phyloP scores from a whole-genome alignment of 1,284 basidiomycete genomes.

The Xerocomus minutiporus region DNA sequence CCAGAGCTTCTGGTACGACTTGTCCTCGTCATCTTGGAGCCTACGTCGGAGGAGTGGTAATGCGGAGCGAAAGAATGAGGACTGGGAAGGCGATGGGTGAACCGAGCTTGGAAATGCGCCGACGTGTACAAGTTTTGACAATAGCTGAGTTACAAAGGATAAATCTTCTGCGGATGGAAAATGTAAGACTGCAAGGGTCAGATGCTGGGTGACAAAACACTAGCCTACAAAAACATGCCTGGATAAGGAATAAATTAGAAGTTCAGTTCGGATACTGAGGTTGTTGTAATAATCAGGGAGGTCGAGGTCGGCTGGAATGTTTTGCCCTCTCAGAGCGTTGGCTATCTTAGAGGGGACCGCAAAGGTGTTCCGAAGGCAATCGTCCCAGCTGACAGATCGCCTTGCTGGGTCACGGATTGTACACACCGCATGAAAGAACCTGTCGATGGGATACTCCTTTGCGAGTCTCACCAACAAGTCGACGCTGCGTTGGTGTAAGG shows the following conservation, averaged over 20 bases:
- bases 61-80: conserved; percentile 58
- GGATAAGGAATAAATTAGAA: conserved; percentile 37
- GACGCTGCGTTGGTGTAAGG: conserved; percentile 46
- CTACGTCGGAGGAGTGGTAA: conserved; percentile 47
- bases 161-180: conserved; percentile 25
- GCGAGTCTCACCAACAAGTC: conserved; percentile 52
- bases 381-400: conserved; percentile 56
- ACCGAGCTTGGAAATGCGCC: conserved; percentile 56
- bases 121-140: conserved; percentile 61
- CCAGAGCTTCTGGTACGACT: conserved; percentile 51
- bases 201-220: conserved; percentile 12
- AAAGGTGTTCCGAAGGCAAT: conserved; percentile 56
- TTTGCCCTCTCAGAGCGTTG: conserved; percentile 48
- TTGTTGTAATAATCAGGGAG: conserved; percentile 50
- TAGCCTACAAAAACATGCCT: conserved; percentile 28
- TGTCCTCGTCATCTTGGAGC: conserved; percentile 25
- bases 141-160: conserved; percentile 43
- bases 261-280: conserved; percentile 53
- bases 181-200: conserved; percentile 10
- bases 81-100: conserved; percentile 49
- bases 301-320: conserved; percentile 46
- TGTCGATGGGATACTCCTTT: conserved; percentile 62
- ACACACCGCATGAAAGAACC: conserved; percentile 54
- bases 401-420: conserved; percentile 25
- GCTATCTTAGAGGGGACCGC: conserved; percentile 64